These are phyloP conservation scores for Fusarium sp. DNA, from an alignment of 2,329 filamentous ascomycete genomes.

Conservation along the genomic window DNA sequence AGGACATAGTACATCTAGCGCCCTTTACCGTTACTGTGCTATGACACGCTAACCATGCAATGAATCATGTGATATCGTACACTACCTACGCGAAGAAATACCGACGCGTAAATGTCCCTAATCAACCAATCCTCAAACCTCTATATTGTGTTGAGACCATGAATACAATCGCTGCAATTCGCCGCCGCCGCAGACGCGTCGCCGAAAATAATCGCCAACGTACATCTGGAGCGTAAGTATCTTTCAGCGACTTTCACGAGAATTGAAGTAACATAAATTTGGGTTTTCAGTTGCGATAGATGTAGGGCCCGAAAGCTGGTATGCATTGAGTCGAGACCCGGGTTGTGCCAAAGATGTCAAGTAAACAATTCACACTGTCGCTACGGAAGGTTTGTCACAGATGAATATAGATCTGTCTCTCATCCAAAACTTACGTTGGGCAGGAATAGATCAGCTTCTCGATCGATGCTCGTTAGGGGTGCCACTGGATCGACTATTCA, in stretches of 20 bases:
- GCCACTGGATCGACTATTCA: background rate
- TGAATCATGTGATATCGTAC: background rate
- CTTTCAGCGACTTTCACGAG: background rate
- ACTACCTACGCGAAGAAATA: background rate
- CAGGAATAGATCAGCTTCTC: background rate
- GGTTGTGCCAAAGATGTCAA: constrained; percentile 9
- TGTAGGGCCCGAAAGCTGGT: constrained; percentile 9
- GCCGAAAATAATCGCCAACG: constrained; percentile 9
- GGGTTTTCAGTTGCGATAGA: constrained; percentile 1
- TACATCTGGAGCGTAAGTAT: constrained; percentile 4
- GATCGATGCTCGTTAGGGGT: background rate
- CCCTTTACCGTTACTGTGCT: no score
- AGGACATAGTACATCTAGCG: fast-evolving
- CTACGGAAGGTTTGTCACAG: background rate
- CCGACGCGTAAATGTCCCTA: constrained; percentile 1
- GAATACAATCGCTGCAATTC: background rate
- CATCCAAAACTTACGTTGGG: fast-evolving
- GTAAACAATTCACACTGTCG: background rate
- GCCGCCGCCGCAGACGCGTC: constrained; percentile 14
- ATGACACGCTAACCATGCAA: background rate
- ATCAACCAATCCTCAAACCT: background rate
- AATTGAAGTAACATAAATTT: background rate
- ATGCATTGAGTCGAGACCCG: constrained; percentile 1
- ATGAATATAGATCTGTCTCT: fast-evolving
- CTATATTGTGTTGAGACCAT: constrained; percentile 4